A percentile compares a stretch with the other conserved stretches of the same genome.
Evolutionary conservation across 805 yeast genomes (phyloP).

Genomic region (Yarrowia yakushimensis): DNA sequence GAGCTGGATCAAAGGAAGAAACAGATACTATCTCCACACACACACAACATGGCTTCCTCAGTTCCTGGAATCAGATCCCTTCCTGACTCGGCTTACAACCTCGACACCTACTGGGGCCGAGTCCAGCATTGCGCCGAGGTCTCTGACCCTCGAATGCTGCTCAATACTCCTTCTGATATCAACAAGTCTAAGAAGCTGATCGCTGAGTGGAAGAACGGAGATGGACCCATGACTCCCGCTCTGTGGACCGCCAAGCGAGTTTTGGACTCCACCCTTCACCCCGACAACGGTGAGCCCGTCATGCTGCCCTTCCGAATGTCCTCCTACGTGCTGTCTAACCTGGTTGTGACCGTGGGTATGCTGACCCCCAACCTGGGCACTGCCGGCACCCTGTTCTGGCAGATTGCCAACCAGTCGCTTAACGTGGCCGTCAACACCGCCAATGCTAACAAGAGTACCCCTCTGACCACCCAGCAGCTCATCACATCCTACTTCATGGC

Average conservation of each 20-base stretch:
- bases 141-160: slow-evolving; percentile 85
- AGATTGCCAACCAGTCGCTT: slow-evolving; percentile 91
- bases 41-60: slow-evolving; percentile 73
- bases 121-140: slow-evolving; percentile 92
- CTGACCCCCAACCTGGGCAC: slow-evolving; percentile 89
- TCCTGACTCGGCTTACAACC: slow-evolving; percentile 77
- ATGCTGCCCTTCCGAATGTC: slow-evolving; percentile 96
- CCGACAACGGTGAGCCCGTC: slow-evolving; percentile 94
- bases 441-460: slow-evolving; percentile 93
- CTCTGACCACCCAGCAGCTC: slow-evolving; percentile 74
- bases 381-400: slow-evolving; percentile 94
- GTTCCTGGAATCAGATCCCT: slow-evolving; percentile 75
- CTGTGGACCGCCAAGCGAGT: slow-evolving; percentile 86
- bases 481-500: slow-evolving; percentile 79
- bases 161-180: slow-evolving; percentile 64
- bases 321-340: slow-evolving; percentile 84
- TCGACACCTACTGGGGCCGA: slow-evolving; percentile 85
- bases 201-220: slow-evolving; percentile 71
- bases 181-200: slow-evolving; percentile 60
- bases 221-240: slow-evolving; percentile 65
- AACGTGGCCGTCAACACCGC: slow-evolving; percentile 97
- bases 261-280: slow-evolving; percentile 90
- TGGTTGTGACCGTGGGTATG: slow-evolving; percentile 97
- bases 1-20: not conserved
- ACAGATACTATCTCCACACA: not conserved